Evolutionary conservation across 108 stramenopile genomes (phyloP).

Genomic region (Cyclotella baltica): DNA sequence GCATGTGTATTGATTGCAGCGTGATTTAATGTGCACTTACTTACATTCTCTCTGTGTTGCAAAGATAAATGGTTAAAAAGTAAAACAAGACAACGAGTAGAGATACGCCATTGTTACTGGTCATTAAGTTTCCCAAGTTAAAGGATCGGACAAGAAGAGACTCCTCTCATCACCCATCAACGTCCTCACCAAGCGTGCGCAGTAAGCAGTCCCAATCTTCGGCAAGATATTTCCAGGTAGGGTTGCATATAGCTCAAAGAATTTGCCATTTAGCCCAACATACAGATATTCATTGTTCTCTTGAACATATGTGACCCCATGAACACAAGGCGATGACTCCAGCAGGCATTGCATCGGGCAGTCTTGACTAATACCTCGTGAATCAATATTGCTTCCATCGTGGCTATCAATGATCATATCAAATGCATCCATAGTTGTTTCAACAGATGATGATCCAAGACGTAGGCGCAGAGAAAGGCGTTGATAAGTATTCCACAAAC

Average conservation of each 20-base stretch:
- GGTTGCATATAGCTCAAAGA: constrained; percentile 73
- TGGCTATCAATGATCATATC: constrained; percentile 53
- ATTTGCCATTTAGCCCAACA: constrained; percentile 73
- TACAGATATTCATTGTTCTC: constrained; percentile 70
- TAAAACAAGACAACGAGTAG: no score
- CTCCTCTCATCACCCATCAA: constrained; percentile 67
- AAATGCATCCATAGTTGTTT: constrained; percentile 67
- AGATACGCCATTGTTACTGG: no score
- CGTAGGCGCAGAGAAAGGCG: constrained; percentile 74
- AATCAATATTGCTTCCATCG: constrained; percentile 20
- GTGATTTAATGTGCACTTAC: no score
- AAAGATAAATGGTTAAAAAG: no score
- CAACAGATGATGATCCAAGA: constrained; percentile 69
- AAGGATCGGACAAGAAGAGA: constrained; percentile 67
- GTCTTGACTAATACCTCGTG: constrained; percentile 47
- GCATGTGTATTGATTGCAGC: no score
- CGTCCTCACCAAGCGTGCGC: constrained; percentile 65
- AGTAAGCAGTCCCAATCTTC: constrained; percentile 63
- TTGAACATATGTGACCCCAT: constrained; percentile 72
- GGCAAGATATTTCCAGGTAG: constrained; percentile 52
- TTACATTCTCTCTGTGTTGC: no score
- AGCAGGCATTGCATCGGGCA: constrained; percentile 65
- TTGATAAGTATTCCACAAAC: constrained; percentile 73
- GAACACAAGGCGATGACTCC: constrained; percentile 72
- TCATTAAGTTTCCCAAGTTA: constrained; percentile 56